These are phyloP conservation scores for Metschnikowia hibisci DNA, from an alignment of 805 yeast genomes.

Conservation along the genomic window DNA sequence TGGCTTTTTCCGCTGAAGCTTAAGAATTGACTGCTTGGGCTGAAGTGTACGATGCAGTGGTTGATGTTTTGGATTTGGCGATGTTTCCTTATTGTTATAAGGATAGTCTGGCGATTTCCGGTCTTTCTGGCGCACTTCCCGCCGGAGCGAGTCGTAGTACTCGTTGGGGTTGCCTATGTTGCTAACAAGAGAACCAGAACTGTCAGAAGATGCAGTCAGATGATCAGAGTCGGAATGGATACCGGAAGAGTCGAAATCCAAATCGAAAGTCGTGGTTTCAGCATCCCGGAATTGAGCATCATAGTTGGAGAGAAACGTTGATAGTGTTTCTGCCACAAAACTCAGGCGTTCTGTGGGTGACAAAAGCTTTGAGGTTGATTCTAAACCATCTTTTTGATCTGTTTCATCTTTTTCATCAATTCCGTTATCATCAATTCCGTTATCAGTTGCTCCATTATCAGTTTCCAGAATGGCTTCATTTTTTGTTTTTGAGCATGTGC, in stretches of 20 bases:
- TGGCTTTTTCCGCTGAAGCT: conserved; percentile 12
- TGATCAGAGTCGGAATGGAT: background rate
- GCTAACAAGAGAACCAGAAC: conserved; percentile 5
- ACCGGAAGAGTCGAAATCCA: conserved; percentile 2
- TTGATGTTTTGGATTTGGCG: conserved; percentile 26
- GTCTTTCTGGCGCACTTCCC: conserved; percentile 11
- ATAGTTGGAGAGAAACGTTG: background rate
- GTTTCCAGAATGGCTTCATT: background rate
- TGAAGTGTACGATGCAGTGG: conserved; percentile 41
- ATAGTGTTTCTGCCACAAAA: background rate
- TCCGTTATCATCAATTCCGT: background rate
- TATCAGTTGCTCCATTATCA: background rate
- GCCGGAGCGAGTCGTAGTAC: conserved; percentile 18
- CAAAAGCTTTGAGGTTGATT: too few relatives aligned
- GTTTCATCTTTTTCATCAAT: background rate
- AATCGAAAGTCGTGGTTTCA: background rate
- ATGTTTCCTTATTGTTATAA: background rate
- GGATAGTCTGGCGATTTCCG: conserved; percentile 1
- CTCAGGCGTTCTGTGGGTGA: background rate
- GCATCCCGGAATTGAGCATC: background rate
- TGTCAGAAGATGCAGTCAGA: conserved; percentile 1
- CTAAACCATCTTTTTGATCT: too few relatives aligned
- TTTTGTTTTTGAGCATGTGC: background rate
- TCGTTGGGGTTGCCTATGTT: conserved; percentile 17
- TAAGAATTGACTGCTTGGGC: conserved; percentile 41